Base-by-base conservation (phyloP, 225 moss, liverwort and hornwort genomes). In the Polytrichum commune region DNA sequence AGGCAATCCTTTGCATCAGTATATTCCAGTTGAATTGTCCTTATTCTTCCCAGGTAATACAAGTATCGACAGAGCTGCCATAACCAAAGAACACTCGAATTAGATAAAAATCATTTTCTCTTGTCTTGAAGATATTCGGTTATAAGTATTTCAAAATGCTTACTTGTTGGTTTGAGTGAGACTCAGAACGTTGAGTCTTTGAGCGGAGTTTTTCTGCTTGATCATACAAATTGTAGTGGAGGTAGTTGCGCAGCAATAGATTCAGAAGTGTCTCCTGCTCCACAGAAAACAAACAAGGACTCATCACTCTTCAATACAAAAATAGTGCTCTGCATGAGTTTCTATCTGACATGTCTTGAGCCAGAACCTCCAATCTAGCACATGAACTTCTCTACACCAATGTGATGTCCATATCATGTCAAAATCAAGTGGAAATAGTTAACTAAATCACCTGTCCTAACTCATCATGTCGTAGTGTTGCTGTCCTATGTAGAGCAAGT, bases 121-220 rank as follows among this genome's bases (percentile, higher is more conserved):
- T 33, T 33, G 1, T 46, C 46, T 46, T 46, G 35, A 38, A 46
- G 46, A 46, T 46, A 46, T 46, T 46, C 46, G 13, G 46, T 46
- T 46, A 1, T 16, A 46, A 46, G 46, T 46, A 46, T 13, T 3
- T 16, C 46, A 16, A 13, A 46, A 16, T 27, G 62, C 27, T 18
- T 65, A 91, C 93, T 92, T 97, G 93, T 65, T 97, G 92, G 73
- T 93, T 97, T 53, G 96, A 93, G 74, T 97, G 96, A 55, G 96
- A 90, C 77, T 97, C 93, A 71, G 90, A 93, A n/a, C 88, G 90
- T 74, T 89, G 92, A 58, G 92, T 97, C 81, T 93, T 97, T 29
- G 93, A 97, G 54, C 92, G 89, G 28, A 97, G 86, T 77, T 93
- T 97, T 81, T 97, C 92, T 54, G 96, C 96, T 83, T 97, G 92